Conservation (phyloP, 805 yeast genomes). For the Saturnispora ahearnii region DNA sequence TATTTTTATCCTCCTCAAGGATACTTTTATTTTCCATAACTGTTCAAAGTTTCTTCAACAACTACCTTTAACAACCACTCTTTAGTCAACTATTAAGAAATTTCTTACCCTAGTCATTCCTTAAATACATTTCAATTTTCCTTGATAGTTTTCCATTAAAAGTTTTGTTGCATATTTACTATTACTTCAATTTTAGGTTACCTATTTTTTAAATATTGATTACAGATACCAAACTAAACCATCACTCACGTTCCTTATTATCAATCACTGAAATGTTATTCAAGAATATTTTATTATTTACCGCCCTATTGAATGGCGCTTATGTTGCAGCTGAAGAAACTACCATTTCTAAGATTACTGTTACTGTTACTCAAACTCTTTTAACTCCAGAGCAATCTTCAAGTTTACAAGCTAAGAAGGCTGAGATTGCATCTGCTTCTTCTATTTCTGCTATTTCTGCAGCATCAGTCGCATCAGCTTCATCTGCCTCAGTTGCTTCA, state of each 20-base stretch:
- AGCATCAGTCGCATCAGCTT: slow-evolving; percentile 29
- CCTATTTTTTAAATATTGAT: neutral
- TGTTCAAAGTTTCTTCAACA: neutral
- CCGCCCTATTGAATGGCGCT: slow-evolving; percentile 17
- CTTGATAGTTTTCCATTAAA: slow-evolving; percentile 6
- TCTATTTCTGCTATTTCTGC: slow-evolving; percentile 22
- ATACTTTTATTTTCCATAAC: neutral
- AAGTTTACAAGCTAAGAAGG: slow-evolving; percentile 20
- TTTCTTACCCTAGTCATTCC: slow-evolving; percentile 10
- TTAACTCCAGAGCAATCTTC: slow-evolving; percentile 38
- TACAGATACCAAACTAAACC: slow-evolving; percentile 3
- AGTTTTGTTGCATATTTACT: neutral
- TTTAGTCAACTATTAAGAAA: slow-evolving; percentile 8
- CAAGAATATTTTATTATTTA: slow-evolving; percentile 20
- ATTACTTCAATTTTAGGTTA: neutral
- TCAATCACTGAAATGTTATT: slow-evolving; percentile 19
- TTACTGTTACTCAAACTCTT: slow-evolving; percentile 39
- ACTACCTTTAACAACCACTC: slow-evolving; percentile 1
- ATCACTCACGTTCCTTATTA: neutral
- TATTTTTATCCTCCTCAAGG: slow-evolving; percentile 1
- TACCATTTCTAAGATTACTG: slow-evolving; percentile 35
- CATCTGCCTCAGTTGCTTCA: slow-evolving; percentile 19
- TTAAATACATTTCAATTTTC: slow-evolving; percentile 3
- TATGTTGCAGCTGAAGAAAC: slow-evolving; percentile 27
- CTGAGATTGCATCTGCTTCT: slow-evolving; percentile 17